phyloP scores from a whole-genome alignment of 208 protist genomes.

The Naegleria fowleri region DNA sequence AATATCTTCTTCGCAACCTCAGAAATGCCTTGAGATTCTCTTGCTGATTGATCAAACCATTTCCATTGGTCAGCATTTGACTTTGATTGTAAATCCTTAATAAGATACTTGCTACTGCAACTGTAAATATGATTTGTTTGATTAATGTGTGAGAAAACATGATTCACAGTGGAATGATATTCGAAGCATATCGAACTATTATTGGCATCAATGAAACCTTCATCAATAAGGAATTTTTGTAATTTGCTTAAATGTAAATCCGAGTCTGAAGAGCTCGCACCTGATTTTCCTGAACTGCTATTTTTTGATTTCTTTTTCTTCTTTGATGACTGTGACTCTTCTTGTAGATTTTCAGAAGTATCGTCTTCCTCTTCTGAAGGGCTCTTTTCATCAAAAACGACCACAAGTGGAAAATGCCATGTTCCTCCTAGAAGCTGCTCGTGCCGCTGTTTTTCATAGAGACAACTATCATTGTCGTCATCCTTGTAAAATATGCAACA shows the following conservation, averaged over 20 bases:
- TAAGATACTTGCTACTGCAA: background rate
- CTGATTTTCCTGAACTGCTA: background rate
- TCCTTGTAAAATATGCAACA: background rate
- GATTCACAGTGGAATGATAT: background rate
- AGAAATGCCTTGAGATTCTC: background rate
- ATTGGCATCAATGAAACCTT: background rate
- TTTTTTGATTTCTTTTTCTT: background rate
- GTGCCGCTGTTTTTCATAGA: background rate
- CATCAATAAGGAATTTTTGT: background rate
- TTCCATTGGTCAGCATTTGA: background rate
- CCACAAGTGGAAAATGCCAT: background rate
- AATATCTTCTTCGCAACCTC: background rate
- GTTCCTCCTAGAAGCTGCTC: background rate
- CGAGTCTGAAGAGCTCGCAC: background rate
- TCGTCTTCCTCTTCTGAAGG: constrained; percentile 30
- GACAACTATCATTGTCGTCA: background rate
- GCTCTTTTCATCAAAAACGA: constrained; percentile 30
- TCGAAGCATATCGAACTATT: background rate
- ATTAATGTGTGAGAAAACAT: constrained; percentile 14
- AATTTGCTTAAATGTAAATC: background rate
- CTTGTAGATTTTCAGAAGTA: constrained; percentile 40
- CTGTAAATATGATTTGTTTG: background rate
- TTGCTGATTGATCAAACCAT: background rate
- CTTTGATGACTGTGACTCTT: background rate
- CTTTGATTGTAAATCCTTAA: background rate